phyloP scores from a whole-genome alignment of 1,139 yeast species.

The Candida sp. region DNA sequence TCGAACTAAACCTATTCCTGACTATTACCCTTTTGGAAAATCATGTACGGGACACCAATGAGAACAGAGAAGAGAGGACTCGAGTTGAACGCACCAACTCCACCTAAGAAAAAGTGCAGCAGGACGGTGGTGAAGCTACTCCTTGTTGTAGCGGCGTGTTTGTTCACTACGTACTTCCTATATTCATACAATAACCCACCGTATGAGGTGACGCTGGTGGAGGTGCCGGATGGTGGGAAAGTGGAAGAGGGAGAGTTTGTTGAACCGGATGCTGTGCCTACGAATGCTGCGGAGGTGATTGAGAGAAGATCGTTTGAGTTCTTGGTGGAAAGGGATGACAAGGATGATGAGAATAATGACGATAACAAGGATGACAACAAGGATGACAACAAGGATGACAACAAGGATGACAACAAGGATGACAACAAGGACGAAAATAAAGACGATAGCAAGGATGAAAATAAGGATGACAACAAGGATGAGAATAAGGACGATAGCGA shows the following conservation, averaged over 20 bases:
- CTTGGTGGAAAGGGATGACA: neutral
- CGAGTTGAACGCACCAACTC: neutral
- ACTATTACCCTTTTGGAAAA: too few species aligned
- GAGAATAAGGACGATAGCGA: too few species aligned
- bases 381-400: neutral
- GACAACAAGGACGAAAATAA: conserved; percentile 2
- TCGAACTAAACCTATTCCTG: too few species aligned
- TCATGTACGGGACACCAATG: too few species aligned
- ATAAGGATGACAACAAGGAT: too few species aligned
- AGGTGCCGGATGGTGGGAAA: neutral
- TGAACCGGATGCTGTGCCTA: neutral
- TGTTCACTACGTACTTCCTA: neutral
- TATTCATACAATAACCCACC: neutral
- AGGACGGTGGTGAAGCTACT: neutral
- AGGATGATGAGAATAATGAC: neutral
- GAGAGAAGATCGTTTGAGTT: conserved; percentile 1
- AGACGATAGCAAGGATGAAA: too few species aligned
- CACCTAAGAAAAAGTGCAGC: neutral
- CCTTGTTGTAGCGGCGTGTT: neutral
- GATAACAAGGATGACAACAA: neutral
- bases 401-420: neutral
- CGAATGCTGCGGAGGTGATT: neutral
- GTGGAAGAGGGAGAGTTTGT: neutral
- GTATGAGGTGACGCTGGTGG: neutral
- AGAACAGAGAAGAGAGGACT: too few species aligned